Percentiles rank a stretch among this genome's conserved stretches.
Conservation (phyloP, 1,284 basidiomycete species). For the Cryptococcus hybrid region DNA sequence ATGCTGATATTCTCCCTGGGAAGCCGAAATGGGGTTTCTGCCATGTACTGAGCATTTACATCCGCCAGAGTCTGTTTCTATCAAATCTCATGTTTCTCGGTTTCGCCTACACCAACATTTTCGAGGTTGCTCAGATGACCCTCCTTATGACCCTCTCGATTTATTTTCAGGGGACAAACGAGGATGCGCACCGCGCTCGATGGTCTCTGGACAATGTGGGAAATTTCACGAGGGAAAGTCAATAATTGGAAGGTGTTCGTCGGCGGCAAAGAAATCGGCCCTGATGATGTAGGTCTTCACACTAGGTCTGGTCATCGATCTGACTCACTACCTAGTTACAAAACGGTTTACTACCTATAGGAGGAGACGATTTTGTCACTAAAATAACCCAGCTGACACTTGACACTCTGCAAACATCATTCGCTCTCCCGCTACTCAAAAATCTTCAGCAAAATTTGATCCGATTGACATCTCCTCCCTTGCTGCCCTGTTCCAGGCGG, state of each 20-base stretch:
- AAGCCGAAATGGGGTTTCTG: conserved; percentile 93
- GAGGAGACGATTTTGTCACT: conserved; percentile 3
- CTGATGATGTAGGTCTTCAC: conserved; percentile 58
- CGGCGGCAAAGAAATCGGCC: conserved; percentile 60
- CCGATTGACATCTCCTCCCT: conserved; percentile 62
- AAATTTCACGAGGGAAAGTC: conserved; percentile 57
- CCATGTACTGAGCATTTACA: conserved; percentile 61
- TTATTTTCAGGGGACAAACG: conserved; percentile 66
- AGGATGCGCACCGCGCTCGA: conserved; percentile 65
- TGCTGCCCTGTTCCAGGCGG: conserved; percentile 14
- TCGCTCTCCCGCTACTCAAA: conserved; percentile 61
- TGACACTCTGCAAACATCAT: conserved; percentile 57
- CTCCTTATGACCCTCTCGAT: conserved; percentile 81
- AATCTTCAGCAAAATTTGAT: conserved; percentile 71
- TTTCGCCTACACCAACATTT: conserved; percentile 83
- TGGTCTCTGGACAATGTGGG: conserved; percentile 72
- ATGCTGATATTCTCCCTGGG: conserved; percentile 24
- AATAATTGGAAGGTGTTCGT: conserved; percentile 82
- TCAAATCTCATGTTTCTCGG: conserved; percentile 73
- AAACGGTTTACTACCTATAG: conserved; percentile 9
- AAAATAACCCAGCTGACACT: conserved; percentile 48
- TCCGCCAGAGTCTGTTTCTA: conserved; percentile 57
- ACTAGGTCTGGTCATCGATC: not conserved
- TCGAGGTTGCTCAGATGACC: conserved; percentile 16
- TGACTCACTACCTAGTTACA: conserved; percentile 12